These are phyloP conservation scores for Sugiyamaella chiloensis DNA, from an alignment of 805 yeast species.

Conservation along the genomic window DNA sequence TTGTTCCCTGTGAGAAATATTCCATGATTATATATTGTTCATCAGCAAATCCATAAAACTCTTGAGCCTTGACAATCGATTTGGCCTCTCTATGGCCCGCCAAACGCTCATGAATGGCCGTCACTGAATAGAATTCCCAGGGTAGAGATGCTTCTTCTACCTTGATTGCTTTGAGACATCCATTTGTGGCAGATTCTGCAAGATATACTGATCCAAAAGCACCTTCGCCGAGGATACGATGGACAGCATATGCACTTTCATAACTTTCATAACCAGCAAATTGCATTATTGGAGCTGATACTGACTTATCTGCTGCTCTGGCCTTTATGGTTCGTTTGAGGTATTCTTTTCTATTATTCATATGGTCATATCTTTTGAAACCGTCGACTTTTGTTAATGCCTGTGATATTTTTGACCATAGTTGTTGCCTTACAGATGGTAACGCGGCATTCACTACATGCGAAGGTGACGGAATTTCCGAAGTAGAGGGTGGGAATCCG, in stretches of 20 bases:
- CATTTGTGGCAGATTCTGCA: constrained; percentile 58
- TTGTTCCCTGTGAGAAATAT: constrained; percentile 66
- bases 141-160: constrained; percentile 55
- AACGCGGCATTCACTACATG: not conserved
- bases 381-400: constrained; percentile 1
- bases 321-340: constrained; percentile 4
- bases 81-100: constrained; percentile 24
- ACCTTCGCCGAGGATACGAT: constrained; percentile 69
- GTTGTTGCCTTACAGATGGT: constrained; percentile 1
- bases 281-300: constrained; percentile 1
- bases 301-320: constrained; percentile 30
- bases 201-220: constrained; percentile 75
- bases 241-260: constrained; percentile 39
- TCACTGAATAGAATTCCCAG: constrained; percentile 81
- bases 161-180: constrained; percentile 57
- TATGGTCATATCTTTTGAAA: not conserved
- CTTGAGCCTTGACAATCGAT: constrained; percentile 49
- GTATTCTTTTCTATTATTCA: not conserved
- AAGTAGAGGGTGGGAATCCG: not conserved
- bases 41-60: constrained; percentile 56
- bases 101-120: constrained; percentile 47
- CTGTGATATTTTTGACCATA: constrained; percentile 1
- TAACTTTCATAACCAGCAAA: not conserved
- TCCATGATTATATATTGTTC: constrained; percentile 68
- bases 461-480: not conserved